Evolutionary conservation across 225 moss, liverwort and hornwort genomes (phyloP), one percentile per base, ranked within the genome.

Genomic region (Asterella californica): DNA sequence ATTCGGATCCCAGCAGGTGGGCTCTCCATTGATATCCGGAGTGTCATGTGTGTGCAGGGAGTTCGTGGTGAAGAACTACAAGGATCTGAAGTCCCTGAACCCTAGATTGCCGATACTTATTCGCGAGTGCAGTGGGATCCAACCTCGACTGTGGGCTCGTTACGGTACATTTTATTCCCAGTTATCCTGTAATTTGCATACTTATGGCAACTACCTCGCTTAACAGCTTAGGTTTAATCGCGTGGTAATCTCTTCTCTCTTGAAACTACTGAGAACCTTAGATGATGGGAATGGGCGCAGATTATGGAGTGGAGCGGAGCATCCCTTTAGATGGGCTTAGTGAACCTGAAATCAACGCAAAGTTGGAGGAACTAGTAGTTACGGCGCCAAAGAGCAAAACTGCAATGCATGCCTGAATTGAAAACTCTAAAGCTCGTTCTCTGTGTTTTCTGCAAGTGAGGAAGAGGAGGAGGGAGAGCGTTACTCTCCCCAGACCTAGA

Each of bases 101-200:
- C 96, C 96, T 67, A 88, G 92, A 61, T 85, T 96, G 52, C 96
- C 96, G 8, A 92, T 96, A 84, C 81, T 96, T 29, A 86, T 96
- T 75, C 94, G 94, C 70, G 96, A 96, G 79, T 96, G 92, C 84
- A 91, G 94, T 76, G 94, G 92, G 73, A 86, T 94, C 67, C 91
- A 94, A 86, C 94, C 96, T 47, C 92, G 92, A 33, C 87, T 96
- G 57, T 96, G 96, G 96, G 94, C 94, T 55, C 96, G 96, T 77
- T 96, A 85, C 77, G 96, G 96, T 94, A 37, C 50, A 18, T 71
- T 90, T 85, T 22, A 27, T 70, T 86, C 87, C 34, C 24, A 36
- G 45, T 25, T 75, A 32, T 42, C 37, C 34, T 8, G 2, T 60
- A 24, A 29, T 57, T 21, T 57, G 49, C 32, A 72, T 65, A 2